Base-by-base conservation (phyloP, 2,329 filamentous ascomycete genomes). In the Pyricularia sp. region DNA sequence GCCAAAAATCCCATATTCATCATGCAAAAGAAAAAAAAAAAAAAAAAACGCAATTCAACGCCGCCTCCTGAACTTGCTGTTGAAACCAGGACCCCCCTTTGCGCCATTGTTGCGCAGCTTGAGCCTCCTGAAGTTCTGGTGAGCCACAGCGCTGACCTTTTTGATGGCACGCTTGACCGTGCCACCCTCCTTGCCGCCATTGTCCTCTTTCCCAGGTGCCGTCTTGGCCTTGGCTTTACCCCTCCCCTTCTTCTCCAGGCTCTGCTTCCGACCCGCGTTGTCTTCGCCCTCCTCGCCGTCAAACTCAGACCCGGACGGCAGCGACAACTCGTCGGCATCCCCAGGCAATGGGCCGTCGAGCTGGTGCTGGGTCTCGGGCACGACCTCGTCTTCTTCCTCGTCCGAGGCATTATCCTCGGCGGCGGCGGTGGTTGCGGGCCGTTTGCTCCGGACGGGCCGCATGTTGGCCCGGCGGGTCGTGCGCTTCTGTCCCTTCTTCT, bases 401-500 rank as follows among this genome's bases (percentile, higher is more conserved):
- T 33, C 75, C 0, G 77, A 76, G 1, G 78, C 77, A 10, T 76
- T 74, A 2, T 75, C 73, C 1, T 73, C 72, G 0, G 70, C 73
- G 9, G 73, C 73, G 3, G 77, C 10, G 17, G 31, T 65, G 30
- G 20, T 75, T 20, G 77, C 71, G 26, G 84, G 82, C 55, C 87
- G 83, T 74, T 83, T 85, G 7, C 77, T 75, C 69, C 81, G 76
- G 0, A 79, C 83, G 1, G 86, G 87, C 71, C 80, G 83, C 81
- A 90, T 92, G 70, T 89, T 93, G 69, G 86, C 83, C 65, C 84
- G 82, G 71, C 89, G 83, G 3, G 92, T 94, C 69, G 91, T 92
- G 70, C 92, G 84, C 81, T 95, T 95, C 76, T 92, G 86, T 0
- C 91, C 92, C 81, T 92, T 92, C 85, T 95, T 95, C 83, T 94